phyloP scores from a whole-genome alignment of 352 stramenopile species.

The Pythium phragmiticola region DNA sequence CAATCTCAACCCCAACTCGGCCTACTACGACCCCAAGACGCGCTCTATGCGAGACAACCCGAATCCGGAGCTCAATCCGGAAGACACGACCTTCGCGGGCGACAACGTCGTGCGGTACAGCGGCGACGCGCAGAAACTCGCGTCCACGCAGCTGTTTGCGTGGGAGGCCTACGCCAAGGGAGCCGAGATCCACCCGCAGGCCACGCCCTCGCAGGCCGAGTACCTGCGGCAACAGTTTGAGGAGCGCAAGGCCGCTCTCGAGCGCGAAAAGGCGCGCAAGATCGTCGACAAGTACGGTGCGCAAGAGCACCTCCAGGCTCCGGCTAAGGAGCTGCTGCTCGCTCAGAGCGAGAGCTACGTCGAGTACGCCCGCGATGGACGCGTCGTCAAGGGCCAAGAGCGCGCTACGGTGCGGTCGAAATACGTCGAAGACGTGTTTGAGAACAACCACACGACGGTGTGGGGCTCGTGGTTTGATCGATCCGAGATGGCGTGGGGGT shows the following conservation, averaged over 20 bases:
- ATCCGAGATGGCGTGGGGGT: slow-evolving; percentile 95
- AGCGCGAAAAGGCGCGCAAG: slow-evolving; percentile 66
- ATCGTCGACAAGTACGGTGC: slow-evolving; percentile 97
- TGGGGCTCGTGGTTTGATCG: slow-evolving; percentile 99
- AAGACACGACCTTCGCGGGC: slow-evolving; percentile 93
- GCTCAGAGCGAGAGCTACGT: slow-evolving; percentile 90
- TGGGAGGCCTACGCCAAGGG: slow-evolving; percentile 93
- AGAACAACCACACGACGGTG: slow-evolving; percentile 96
- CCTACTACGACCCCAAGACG: slow-evolving; percentile 99
- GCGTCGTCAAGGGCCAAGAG: slow-evolving; percentile 82
- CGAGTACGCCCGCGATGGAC: slow-evolving; percentile 93
- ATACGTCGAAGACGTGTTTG: slow-evolving; percentile 97
- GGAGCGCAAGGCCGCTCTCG: slow-evolving; percentile 63
- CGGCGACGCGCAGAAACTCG: slow-evolving; percentile 92
- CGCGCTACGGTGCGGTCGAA: slow-evolving; percentile 91
- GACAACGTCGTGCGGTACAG: slow-evolving; percentile 96
- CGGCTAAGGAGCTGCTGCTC: slow-evolving; percentile 77
- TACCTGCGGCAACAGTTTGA: slow-evolving; percentile 95
- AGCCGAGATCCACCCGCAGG: slow-evolving; percentile 93
- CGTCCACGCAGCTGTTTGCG: slow-evolving; percentile 94
- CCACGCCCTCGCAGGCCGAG: slow-evolving; percentile 95
- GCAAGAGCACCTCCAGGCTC: slow-evolving; percentile 88
- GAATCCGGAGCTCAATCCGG: slow-evolving; percentile 91
- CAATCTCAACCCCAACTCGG: slow-evolving; percentile 98
- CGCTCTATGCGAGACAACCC: slow-evolving; percentile 98